Base-by-base conservation (phyloP, 768 basidiomycete species). In the Termitomyces sp. region DNA sequence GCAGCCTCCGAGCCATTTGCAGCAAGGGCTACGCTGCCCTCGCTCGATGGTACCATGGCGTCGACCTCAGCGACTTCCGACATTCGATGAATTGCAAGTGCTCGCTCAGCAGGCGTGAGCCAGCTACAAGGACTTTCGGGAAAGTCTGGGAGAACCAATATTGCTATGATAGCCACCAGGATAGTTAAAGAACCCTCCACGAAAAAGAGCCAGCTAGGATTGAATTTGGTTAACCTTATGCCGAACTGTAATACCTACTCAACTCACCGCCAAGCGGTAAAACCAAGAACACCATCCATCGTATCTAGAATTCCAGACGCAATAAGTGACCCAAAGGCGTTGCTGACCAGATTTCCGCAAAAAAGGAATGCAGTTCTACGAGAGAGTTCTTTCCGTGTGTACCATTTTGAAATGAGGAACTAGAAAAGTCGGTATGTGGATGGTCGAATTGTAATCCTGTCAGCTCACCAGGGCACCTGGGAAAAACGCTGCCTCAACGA, bases 271-370 rank as follows among this genome's bases (percentile, higher is more conserved):
- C 94, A 96, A 2, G 89, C 90, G 3, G 88, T 78, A 63, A 84
- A 80, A 0, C 92, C 92, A n/a, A 86, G 78, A 49, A 83, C 79
- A 1, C 90, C 91, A 36, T 92, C 79, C 90, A 95, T 91, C 11
- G 79, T 78, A 62, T 82, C 80, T 48, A 96, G 79, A 56, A 95
- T 90, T 0, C 84, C 91, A 33, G 90, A 90, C 7, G 92, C 92
- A 58, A 95, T 83, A 16, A 96, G 77, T 1, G 90, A 80, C 1
- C 93, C 92, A 68, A 95, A 94, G 0, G 91, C 93, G 73, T 94
- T 96, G 60, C 87, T 89, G 62, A 94, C 86, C 24, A 95, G 79
- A 68, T 83, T 88, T 7, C 93, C 93, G 65, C 88, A 90, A 42
- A 81, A 84, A 20, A 94, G 78, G 45, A 90, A 72, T 4, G 90